These are phyloP conservation scores for Penicillium sp. DNA, from an alignment of 2,329 filamentous ascomycete genomes.

Conservation along the genomic window DNA sequence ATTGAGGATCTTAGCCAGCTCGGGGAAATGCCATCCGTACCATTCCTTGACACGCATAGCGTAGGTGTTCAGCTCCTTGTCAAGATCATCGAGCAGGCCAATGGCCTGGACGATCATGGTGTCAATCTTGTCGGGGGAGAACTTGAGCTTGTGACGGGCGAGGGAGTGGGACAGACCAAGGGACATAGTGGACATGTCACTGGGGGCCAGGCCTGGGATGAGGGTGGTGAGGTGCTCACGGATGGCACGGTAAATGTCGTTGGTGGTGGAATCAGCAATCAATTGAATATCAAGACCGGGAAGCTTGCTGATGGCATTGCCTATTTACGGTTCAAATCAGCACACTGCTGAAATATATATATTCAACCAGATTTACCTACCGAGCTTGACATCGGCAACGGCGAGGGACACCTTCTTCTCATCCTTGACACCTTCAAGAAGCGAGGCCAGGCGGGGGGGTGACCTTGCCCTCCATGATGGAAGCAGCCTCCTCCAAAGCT, in stretches of 20 bases:
- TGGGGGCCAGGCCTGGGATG: conserved; percentile 80
- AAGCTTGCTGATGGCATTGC: conserved; percentile 87
- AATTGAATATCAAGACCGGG: conserved; percentile 82
- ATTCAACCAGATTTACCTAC: conserved; percentile 33
- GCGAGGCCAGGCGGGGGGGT: conserved; percentile 78
- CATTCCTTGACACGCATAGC: conserved; percentile 99
- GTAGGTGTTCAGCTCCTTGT: conserved; percentile 98
- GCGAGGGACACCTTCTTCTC: conserved; percentile 96
- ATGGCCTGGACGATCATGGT: conserved; percentile 99
- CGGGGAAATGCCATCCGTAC: conserved; percentile 99
- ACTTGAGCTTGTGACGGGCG: conserved; percentile 96
- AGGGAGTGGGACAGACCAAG: conserved; percentile 96
- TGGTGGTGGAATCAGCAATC: conserved; percentile 76
- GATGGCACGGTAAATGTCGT: conserved; percentile 91
- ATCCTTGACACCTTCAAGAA: conserved; percentile 88
- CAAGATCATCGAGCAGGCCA: conserved; percentile 86
- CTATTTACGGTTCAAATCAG: conserved; percentile 34
- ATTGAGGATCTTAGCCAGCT: conserved; percentile 94
- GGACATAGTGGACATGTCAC: conserved; percentile 90
- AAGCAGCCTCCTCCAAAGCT: conserved; percentile 85
- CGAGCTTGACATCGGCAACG: conserved; percentile 89
- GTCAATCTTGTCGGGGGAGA: conserved; percentile 97
- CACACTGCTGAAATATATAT: not conserved
- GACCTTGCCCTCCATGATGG: conserved; percentile 90
- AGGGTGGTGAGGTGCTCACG: conserved; percentile 86